Conservation (phyloP, 1,284 basidiomycete genomes). For the Boletus smithii region DNA sequence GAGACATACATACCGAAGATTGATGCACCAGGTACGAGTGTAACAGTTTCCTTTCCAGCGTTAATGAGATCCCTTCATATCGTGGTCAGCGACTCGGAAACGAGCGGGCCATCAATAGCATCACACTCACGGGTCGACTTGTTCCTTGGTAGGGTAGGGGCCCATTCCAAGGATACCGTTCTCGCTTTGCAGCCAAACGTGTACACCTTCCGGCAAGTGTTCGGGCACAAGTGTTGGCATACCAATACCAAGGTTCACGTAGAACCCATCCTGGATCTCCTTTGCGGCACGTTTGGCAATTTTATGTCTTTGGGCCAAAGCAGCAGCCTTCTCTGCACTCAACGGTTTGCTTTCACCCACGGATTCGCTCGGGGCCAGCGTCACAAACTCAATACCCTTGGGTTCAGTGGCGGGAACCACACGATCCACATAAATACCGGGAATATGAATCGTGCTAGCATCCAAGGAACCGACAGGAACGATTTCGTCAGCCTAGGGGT, state of each 20-base stretch:
- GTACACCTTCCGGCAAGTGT: constrained; percentile 74
- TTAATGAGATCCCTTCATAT: constrained; percentile 79
- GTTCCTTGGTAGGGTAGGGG: constrained; percentile 82
- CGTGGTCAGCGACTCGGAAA: constrained; percentile 1
- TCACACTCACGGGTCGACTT: constrained; percentile 78
- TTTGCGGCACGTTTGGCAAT: constrained; percentile 35
- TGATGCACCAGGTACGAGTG: constrained; percentile 87
- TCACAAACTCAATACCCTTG: constrained; percentile 79
- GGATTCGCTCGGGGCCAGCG: constrained; percentile 49
- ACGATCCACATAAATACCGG: constrained; percentile 86
- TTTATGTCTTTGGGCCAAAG: constrained; percentile 41
- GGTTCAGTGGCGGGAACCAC: constrained; percentile 76
- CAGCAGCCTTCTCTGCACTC: constrained; percentile 52
- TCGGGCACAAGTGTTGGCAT: constrained; percentile 95
- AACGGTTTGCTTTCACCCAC: constrained; percentile 29
- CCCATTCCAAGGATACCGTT: constrained; percentile 96
- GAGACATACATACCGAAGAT: constrained; percentile 67
- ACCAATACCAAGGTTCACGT: constrained; percentile 78
- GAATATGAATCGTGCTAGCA: constrained; percentile 82
- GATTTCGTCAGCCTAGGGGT: constrained; percentile 79
- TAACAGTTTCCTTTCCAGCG: constrained; percentile 95
- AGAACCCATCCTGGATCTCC: constrained; percentile 89
- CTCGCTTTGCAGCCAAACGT: constrained; percentile 92
- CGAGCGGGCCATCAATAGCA: background rate
- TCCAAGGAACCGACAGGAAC: constrained; percentile 83